Evolutionary conservation across 306 rosid species (phyloP).

Genomic region (Arachis stenosperma): DNA sequence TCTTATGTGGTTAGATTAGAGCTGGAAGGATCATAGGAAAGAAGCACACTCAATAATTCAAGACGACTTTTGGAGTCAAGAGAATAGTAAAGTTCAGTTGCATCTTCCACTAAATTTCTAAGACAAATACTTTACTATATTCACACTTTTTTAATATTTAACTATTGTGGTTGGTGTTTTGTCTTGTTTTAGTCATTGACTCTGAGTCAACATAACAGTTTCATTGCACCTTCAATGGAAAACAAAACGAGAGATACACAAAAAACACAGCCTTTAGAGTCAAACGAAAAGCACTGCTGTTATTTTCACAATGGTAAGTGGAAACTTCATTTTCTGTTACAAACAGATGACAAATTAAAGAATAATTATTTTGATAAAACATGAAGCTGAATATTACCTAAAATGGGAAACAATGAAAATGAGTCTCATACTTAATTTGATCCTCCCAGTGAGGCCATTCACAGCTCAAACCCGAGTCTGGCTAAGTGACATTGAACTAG

Average conservation of each 20-base stretch:
- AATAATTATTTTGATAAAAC: neutral
- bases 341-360: constrained; percentile 1
- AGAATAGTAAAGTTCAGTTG: neutral
- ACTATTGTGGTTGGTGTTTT: too few relatives aligned
- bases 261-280: neutral
- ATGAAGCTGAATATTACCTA: neutral
- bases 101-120: neutral
- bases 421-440: too few relatives aligned
- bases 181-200: too few relatives aligned
- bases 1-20: neutral
- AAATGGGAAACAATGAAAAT: neutral
- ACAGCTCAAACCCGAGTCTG: too few relatives aligned
- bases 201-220: too few relatives aligned
- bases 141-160: too few relatives aligned
- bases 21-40: neutral
- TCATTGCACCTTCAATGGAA: too few relatives aligned
- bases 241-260: too few relatives aligned
- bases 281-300: neutral
- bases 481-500: too few relatives aligned
- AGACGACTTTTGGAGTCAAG: neutral
- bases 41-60: neutral
- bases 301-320: constrained; percentile 7
- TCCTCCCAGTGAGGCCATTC: too few relatives aligned
- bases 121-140: too few relatives aligned
- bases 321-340: neutral